phyloP scores from a whole-genome alignment of 805 yeast species.

The Schwanniomyces yamadae region DNA sequence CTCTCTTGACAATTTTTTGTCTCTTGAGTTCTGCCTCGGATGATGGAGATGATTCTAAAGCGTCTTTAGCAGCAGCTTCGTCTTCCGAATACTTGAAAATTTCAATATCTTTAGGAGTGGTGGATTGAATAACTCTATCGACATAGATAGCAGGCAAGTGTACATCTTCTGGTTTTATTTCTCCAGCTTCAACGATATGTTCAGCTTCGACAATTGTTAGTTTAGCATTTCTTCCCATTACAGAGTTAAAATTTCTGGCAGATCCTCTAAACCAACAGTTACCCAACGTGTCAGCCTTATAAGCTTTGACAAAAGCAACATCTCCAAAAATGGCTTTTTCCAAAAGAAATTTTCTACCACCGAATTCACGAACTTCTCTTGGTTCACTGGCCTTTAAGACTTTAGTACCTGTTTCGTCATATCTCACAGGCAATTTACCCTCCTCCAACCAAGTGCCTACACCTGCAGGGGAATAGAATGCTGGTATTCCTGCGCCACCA shows the following conservation, averaged over 20 bases:
- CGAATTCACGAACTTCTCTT: constrained; percentile 42
- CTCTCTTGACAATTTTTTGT: constrained; percentile 40
- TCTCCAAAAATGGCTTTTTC: constrained; percentile 48
- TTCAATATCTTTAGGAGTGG: constrained; percentile 44
- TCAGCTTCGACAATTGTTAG: constrained; percentile 53
- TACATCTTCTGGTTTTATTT: constrained; percentile 42
- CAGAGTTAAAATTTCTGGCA: constrained; percentile 46
- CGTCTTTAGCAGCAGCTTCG: not conserved
- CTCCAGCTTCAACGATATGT: constrained; percentile 47
- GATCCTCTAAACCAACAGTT: constrained; percentile 49
- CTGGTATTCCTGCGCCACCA: constrained; percentile 50
- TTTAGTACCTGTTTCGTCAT: constrained; percentile 28
- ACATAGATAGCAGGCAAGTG: constrained; percentile 50
- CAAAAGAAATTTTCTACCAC: constrained; percentile 41
- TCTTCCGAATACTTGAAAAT: constrained; percentile 20
- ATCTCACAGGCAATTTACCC: constrained; percentile 46
- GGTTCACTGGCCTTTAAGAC: constrained; percentile 37
- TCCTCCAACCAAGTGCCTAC: constrained; percentile 52
- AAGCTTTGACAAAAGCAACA: constrained; percentile 47
- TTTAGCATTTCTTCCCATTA: constrained; percentile 45
- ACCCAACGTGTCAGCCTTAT: constrained; percentile 47
- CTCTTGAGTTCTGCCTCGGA: constrained; percentile 21
- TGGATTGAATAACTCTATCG: constrained; percentile 37
- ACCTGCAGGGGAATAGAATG: constrained; percentile 50
- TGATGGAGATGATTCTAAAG: constrained; percentile 5